Percentiles rank a stretch among this genome's conserved stretches.
phyloP scores from a whole-genome alignment of 169 alveolate species.

The Babesia ovata region DNA sequence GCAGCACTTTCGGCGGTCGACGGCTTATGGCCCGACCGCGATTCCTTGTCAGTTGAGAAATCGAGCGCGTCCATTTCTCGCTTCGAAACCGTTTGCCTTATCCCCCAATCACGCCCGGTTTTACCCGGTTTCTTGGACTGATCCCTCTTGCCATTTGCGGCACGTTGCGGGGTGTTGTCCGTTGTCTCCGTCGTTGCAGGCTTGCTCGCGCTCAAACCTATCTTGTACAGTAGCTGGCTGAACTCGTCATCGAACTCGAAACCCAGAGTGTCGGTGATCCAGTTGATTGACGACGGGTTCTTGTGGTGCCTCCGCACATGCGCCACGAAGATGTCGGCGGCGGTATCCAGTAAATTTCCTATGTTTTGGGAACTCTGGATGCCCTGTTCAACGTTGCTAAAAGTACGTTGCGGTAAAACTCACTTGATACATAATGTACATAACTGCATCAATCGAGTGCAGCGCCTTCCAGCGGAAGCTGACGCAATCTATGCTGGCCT shows the following conservation, averaged over 20 bases:
- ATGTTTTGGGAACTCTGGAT: slow-evolving; percentile 52
- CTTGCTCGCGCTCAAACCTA: slow-evolving; percentile 6
- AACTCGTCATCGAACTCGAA: slow-evolving; percentile 58
- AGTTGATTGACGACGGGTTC: slow-evolving; percentile 7
- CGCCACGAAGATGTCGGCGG: slow-evolving; percentile 23
- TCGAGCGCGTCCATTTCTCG: slow-evolving; percentile 66
- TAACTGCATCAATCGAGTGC: slow-evolving; percentile 41
- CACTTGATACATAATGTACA: slow-evolving; percentile 54
- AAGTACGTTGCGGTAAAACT: neutral
- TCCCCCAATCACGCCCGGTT: slow-evolving; percentile 39
- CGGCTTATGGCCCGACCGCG: neutral
- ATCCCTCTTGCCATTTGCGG: neutral
- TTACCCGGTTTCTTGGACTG: slow-evolving; percentile 22
- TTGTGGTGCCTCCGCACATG: slow-evolving; percentile 14
- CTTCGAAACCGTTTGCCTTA: slow-evolving; percentile 34
- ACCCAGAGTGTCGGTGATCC: slow-evolving; percentile 26
- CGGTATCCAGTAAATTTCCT: slow-evolving; percentile 23
- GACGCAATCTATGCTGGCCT: slow-evolving; percentile 51
- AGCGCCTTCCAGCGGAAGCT: slow-evolving; percentile 59
- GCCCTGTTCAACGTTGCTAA: slow-evolving; percentile 26
- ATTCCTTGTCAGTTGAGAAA: slow-evolving; percentile 44
- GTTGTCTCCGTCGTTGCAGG: neutral
- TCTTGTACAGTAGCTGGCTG: slow-evolving; percentile 10
- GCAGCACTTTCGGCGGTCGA: neutral
- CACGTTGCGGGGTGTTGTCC: neutral